Evolutionary conservation across 2,329 filamentous ascomycete species (phyloP).

Genomic region (Berkeleyomyces basicola): DNA sequence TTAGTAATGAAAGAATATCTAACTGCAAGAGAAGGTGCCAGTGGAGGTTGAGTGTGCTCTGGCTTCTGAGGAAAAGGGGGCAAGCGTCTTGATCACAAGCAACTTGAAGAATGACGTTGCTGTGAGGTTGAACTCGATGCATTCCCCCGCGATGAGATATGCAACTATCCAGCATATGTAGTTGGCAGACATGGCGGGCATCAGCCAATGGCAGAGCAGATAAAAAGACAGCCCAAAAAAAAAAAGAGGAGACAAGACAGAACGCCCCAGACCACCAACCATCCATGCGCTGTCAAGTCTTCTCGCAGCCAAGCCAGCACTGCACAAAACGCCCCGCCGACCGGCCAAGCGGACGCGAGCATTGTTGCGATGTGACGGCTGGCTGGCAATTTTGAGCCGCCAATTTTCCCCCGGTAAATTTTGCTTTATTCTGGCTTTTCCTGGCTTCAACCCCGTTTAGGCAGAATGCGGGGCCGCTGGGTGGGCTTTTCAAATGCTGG

Average conservation of each 20-base stretch:
- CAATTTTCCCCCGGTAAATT: background rate
- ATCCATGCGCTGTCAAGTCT: background rate
- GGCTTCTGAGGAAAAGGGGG: background rate
- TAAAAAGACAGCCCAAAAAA: background rate
- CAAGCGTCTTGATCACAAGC: background rate
- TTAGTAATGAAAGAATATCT: no score
- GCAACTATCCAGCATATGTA: background rate
- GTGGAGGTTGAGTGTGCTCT: background rate
- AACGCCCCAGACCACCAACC: background rate
- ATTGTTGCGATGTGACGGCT: background rate
- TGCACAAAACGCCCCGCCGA: background rate
- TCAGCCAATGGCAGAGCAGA: background rate
- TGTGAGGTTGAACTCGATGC: background rate
- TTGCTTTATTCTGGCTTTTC: background rate
- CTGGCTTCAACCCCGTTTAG: background rate
- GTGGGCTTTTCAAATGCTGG: conserved; percentile 13
- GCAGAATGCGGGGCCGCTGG: conserved; percentile 17
- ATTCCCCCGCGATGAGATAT: background rate
- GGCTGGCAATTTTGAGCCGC: background rate
- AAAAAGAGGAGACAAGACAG: background rate
- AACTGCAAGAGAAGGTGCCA: background rate
- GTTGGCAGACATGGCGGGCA: background rate
- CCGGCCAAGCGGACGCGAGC: background rate
- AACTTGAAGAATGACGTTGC: background rate
- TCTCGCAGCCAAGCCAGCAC: background rate